Conservation (phyloP, 805 yeast genomes). For the Wickerhamiella slavikovae region DNA sequence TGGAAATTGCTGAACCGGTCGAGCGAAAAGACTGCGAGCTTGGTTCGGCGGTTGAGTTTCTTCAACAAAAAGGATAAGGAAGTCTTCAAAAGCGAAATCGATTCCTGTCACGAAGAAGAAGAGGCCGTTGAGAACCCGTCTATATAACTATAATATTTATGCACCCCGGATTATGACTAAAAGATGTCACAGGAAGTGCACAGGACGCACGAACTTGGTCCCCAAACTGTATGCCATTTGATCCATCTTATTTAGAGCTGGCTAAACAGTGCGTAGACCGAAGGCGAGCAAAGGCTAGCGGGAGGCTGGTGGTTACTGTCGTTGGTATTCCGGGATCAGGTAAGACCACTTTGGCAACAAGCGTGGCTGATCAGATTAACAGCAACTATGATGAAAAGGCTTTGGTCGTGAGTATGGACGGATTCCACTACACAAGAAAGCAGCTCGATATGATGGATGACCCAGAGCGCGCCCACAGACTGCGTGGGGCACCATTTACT, state of each 20-base stretch:
- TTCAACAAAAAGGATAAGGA: slow-evolving; percentile 2
- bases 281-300: no score
- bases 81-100: background rate
- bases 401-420: slow-evolving; percentile 46
- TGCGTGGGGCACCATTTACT: slow-evolving; percentile 76
- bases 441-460: slow-evolving; percentile 30
- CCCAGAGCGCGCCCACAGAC: slow-evolving; percentile 32
- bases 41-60: slow-evolving; percentile 4
- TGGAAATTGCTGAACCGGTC: background rate
- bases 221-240: background rate
- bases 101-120: no score
- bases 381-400: slow-evolving; percentile 7
- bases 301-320: slow-evolving; percentile 33
- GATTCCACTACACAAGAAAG: slow-evolving; percentile 42
- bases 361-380: slow-evolving; percentile 25
- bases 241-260: background rate
- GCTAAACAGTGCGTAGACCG: background rate
- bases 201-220: background rate
- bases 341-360: slow-evolving; percentile 43
- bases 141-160: background rate
- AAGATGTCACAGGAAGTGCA: background rate
- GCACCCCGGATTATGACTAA: background rate
- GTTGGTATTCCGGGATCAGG: slow-evolving; percentile 81
- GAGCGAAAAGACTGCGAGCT: slow-evolving; percentile 1
- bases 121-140: background rate